Conservation (phyloP, 805 yeast genomes). For the Wickerhamomyces chaumierensis region DNA sequence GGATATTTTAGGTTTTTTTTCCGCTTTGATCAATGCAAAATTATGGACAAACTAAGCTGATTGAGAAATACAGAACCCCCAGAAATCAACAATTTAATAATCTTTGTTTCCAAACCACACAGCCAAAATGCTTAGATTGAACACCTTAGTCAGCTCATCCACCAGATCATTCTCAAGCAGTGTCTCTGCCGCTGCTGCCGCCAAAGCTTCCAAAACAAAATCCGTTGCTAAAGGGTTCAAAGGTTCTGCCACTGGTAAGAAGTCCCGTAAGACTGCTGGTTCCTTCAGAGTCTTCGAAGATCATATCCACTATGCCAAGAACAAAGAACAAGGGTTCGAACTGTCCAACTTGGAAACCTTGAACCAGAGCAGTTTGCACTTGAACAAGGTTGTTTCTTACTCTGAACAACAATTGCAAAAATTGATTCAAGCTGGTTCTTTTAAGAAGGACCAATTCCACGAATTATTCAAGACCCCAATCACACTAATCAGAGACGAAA, state of each 20-base stretch:
- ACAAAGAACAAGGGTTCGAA: slow-evolving; percentile 12
- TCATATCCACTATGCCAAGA: slow-evolving; percentile 12
- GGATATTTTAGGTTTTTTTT: no score
- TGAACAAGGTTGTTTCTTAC: slow-evolving; percentile 29
- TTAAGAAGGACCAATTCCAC: slow-evolving; percentile 55
- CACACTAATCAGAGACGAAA: slow-evolving; percentile 41
- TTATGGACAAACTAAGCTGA: no score
- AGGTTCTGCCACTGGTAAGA: slow-evolving; percentile 5
- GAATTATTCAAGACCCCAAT: slow-evolving; percentile 55
- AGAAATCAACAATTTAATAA: no score
- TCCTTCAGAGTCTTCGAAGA: slow-evolving; percentile 12
- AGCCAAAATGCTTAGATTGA: neutral
- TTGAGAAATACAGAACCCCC: no score
- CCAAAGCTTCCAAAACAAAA: slow-evolving; percentile 1
- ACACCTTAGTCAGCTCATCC: neutral
- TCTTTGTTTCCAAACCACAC: no score
- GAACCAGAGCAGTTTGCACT: slow-evolving; percentile 4
- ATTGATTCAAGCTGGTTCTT: slow-evolving; percentile 47
- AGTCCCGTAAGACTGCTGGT: slow-evolving; percentile 12
- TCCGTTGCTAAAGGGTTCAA: slow-evolving; percentile 10
- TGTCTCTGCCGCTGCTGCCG: slow-evolving; percentile 2
- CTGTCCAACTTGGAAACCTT: slow-evolving; percentile 15
- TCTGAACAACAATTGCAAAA: slow-evolving; percentile 25
- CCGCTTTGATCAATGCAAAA: no score
- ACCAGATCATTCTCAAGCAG: neutral